Evolutionary conservation across 2,329 filamentous ascomycete species (phyloP).

Genomic region (Cytospora mali): DNA sequence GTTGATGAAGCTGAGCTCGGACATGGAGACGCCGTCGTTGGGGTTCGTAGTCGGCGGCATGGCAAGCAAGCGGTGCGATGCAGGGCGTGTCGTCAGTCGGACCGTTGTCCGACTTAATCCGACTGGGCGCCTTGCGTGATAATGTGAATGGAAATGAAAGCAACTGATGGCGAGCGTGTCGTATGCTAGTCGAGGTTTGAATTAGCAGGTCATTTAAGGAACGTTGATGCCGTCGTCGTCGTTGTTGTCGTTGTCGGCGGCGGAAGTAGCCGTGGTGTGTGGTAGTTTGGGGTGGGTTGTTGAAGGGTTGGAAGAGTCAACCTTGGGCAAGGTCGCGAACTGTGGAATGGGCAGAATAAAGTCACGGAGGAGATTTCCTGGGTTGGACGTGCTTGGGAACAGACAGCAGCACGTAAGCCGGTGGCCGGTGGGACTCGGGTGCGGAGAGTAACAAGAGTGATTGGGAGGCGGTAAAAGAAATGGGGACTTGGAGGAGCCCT

Average conservation of each 20-base stretch:
- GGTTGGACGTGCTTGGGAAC: conserved; percentile 18
- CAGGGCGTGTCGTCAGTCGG: conserved; percentile 21
- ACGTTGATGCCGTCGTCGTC: conserved; percentile 1
- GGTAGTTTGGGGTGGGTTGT: conserved; percentile 1
- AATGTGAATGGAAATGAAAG: background rate
- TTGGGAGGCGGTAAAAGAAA: background rate
- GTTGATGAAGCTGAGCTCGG: conserved; percentile 22
- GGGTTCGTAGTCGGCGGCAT: conserved; percentile 23
- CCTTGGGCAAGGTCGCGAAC: conserved; percentile 12
- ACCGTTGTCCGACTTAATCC: conserved; percentile 21
- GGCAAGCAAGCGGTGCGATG: conserved; percentile 8
- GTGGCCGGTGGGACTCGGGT: background rate
- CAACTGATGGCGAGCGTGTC: background rate
- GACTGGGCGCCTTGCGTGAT: conserved; percentile 19
- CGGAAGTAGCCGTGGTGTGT: background rate
- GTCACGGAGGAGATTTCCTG: conserved; percentile 27
- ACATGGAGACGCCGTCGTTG: conserved; percentile 25
- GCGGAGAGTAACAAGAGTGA: too few relatives aligned
- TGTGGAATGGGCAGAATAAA: conserved; percentile 19
- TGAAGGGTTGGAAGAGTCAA: conserved; percentile 20
- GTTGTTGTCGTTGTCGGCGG: conserved; percentile 8
- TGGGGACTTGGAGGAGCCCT: background rate
- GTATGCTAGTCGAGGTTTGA: background rate
- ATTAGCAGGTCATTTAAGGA: conserved; percentile 1
- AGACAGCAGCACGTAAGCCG: conserved; percentile 3